Evolutionary conservation across 768 basidiomycete genomes (phyloP).

Genomic region (Amylocystis lapponica): DNA sequence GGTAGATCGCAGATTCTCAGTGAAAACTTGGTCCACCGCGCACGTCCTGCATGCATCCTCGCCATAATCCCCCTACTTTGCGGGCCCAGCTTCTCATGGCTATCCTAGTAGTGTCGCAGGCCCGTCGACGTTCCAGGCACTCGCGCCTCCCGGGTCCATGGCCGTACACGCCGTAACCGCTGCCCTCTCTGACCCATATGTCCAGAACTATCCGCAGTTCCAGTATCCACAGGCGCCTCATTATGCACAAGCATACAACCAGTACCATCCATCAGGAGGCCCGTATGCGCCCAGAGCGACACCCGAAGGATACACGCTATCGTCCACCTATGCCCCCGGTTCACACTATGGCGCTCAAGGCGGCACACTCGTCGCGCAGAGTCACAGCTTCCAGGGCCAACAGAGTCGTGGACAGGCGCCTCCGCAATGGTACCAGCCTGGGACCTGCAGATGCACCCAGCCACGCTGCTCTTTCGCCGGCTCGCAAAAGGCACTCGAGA

Average conservation of each 20-base stretch:
- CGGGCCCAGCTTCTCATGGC: neutral
- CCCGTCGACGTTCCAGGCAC: neutral
- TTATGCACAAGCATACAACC: constrained; percentile 27
- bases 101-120: neutral
- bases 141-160: neutral
- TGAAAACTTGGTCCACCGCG: too few relatives aligned
- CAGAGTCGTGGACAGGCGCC: constrained; percentile 8
- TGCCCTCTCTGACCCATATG: constrained; percentile 26
- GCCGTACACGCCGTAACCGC: constrained; percentile 20
- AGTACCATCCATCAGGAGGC: constrained; percentile 10
- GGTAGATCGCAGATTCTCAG: too few relatives aligned
- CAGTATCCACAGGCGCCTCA: constrained; percentile 23
- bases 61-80: too few relatives aligned
- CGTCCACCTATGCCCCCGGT: constrained; percentile 25
- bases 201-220: constrained; percentile 7
- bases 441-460: constrained; percentile 54
- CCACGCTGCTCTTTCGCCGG: constrained; percentile 64
- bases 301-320: constrained; percentile 28
- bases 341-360: constrained; percentile 4
- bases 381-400: constrained; percentile 1
- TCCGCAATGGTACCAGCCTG: constrained; percentile 55
- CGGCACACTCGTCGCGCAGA: neutral
- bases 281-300: constrained; percentile 16
- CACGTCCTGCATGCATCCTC: too few relatives aligned
- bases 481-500: constrained; percentile 64